Base-by-base conservation (phyloP, 1,284 basidiomycete species). In the Ceratobasidium sp. region DNA sequence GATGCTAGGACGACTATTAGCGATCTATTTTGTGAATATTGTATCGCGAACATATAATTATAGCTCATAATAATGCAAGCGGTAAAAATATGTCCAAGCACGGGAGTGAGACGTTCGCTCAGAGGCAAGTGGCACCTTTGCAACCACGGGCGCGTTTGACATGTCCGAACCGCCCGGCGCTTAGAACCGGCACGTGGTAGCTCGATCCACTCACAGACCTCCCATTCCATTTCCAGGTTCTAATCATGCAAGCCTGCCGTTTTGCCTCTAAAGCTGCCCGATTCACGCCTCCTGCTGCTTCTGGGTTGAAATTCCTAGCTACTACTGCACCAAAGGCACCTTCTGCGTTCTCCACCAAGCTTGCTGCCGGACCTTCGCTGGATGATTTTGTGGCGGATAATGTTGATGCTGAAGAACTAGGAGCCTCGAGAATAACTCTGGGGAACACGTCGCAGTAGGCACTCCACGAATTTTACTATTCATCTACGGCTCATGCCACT, bases 351-450 rank as follows among this genome's bases (percentile, higher is more conserved):
- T 84, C 85, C 60, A 86, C 91, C 79, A 87, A 86, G 66, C 88
- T 97, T 10, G 90, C 90, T 30, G 88, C 89, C 65, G 95, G 95
- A 0, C 93, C 95, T 52, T 89, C 90, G 23, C 87, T 98, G 54
- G 94, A 95, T 82, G 96, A 98, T 82, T 98, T 98, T 85, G 88
- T 96, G 76, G 87, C 91, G 16, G 91, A 88, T 59, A 88, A 91
- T 79, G 84, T 2, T 70, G 81, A 12, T 76, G 80, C 23, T 23
- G 81, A 82, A 2, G 76, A 81, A 3, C 86, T 78, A 27, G 77
- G 85, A 8, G 84, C 86, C 20, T 90, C 94, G 57, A 89, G 91
- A 80, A 89, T 97, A 46, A 88, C 94, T 0, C 87, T 97, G 16
- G 94, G 96, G 52, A 96, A 94, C 83, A 89, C 91, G 5, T 90